These are phyloP conservation scores for Penicillium coprophilum DNA, from an alignment of 495 filamentous ascomycete genomes.

Conservation along the genomic window DNA sequence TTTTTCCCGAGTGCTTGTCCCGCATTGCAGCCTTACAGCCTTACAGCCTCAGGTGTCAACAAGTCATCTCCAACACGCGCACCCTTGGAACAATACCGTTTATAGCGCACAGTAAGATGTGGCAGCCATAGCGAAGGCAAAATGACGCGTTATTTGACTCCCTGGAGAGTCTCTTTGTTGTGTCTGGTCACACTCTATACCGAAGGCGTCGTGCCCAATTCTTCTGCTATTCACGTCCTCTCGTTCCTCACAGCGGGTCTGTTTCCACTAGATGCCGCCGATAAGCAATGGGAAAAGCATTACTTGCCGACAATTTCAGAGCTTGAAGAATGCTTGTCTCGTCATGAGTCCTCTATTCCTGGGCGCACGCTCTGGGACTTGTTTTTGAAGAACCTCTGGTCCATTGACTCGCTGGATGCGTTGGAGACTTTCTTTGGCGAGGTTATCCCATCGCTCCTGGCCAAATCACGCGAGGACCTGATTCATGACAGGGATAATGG, in stretches of 20 bases:
- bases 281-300: constrained; percentile 38
- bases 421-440: constrained; percentile 67
- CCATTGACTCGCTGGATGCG: constrained; percentile 74
- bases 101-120: constrained; percentile 18
- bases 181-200: constrained; percentile 78
- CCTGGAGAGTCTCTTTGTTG: constrained; percentile 80
- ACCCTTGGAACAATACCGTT: constrained; percentile 15
- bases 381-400: constrained; percentile 82
- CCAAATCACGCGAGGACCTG: constrained; percentile 58
- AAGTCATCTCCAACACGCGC: constrained; percentile 24
- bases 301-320: constrained; percentile 62
- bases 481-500: constrained; percentile 52
- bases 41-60: constrained; percentile 28
- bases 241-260: constrained; percentile 80
- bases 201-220: constrained; percentile 68
- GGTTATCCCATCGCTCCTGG: constrained; percentile 52
- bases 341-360: constrained; percentile 64
- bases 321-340: constrained; percentile 62
- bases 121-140: constrained; percentile 15
- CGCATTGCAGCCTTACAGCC: constrained; percentile 20
- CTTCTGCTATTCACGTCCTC: constrained; percentile 76
- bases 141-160: constrained; percentile 82
- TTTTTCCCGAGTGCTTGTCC: constrained; percentile 23
- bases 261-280: constrained; percentile 49
- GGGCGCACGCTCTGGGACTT: constrained; percentile 83